Evolutionary conservation across 2,329 filamentous ascomycete species (phyloP), one percentile per base, ranked within the genome.

Genomic region (Ustulina deusta): DNA sequence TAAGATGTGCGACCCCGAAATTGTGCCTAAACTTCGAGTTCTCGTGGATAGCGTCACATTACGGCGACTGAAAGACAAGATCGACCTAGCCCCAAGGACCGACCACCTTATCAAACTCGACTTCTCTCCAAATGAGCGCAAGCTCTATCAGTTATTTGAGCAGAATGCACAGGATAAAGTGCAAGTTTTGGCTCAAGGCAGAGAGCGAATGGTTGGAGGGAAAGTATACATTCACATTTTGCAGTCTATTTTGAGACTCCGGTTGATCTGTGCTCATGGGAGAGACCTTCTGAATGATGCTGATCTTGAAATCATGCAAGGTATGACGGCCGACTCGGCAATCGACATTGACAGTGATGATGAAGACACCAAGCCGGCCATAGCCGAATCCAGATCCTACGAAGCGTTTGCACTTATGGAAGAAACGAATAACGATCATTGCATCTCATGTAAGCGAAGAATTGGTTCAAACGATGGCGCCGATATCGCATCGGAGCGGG

Each of bases 11-110:
- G 93, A 97, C 74, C 89, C 93, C 0, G 90, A 92, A 48, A 94
- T 97, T 56, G 85, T 98, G 1, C 89, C 91, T 3, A 96, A 94
- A 77, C 84, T 99, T 36, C 92, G 95, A 34, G 86, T 97, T 11
- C 87, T 99, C 0, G 94, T 99, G 9, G 93, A 97, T 76, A 96
- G 93, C n/a, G 92, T 99, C 72, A 98, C 96, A 0, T 84, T 99
- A 10, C 91, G 96, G 29, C 92, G 96, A 25, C 85, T 96, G 38
- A 98, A 98, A 79, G 93, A 98, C 79, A 94, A 91, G 79, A 94
- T 98, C 67, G 86, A 97, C 74, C 83, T 99, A 1, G 93, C 93
- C 1, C 84, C 86, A 25, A 89, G 93, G 20, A 85, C 87, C 11
- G 95, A 97, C 75, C 82, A 90, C 11, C 86, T 94, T 10, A 83